Evolutionary conservation across 208 protist genomes (phyloP), one percentile per base, ranked within the genome.

Genomic region (Phytomonas sp.): DNA sequence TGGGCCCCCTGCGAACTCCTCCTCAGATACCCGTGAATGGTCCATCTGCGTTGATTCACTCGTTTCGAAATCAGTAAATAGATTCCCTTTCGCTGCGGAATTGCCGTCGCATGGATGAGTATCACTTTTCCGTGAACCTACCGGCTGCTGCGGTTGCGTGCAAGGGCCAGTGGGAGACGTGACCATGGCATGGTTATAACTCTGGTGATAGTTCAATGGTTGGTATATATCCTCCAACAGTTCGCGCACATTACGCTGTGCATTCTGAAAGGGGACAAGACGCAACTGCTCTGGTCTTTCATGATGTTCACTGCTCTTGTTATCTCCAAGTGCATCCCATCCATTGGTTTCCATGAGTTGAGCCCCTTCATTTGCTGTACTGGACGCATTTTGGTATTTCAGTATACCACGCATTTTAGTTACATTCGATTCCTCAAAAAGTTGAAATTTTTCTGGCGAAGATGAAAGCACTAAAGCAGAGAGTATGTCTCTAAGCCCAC

Each of bases 141-240:
- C 34, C 3, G 34, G 34, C 34, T 37, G 5, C 8, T 37, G 3
- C 3, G 3, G 34, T 8, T 37, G 3, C 34, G 3, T 37, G 45
- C 16, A 56, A 26, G 23, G 19, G 45, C 26, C 23, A 56, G 45
- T 56, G 26, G 11, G 45, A 26, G 19, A 56, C 16, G 19, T 56
- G 1, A 56, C 45, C 45, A 1, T 56, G 45, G 45, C 1, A 0
- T 69, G 49, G 16, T 69, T 30, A 36, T 69, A n/a, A 1, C 26
- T 31, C 65, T 69, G 33, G 14, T 49, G 36, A 36, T 60, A 32
- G 36, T 69, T 36, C n/a, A 62, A 8, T 69, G 81, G 75, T 0
- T 79, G 79, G 66, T 83, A 92, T n/a, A 94, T 77, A 67, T 94
- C 89, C 45, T 91, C 82, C 23, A 94, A 79, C 30, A 94, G 83